These are phyloP conservation scores for Didymosphaeria variabile DNA, from an alignment of 2,329 filamentous ascomycete species.

Conservation along the genomic window DNA sequence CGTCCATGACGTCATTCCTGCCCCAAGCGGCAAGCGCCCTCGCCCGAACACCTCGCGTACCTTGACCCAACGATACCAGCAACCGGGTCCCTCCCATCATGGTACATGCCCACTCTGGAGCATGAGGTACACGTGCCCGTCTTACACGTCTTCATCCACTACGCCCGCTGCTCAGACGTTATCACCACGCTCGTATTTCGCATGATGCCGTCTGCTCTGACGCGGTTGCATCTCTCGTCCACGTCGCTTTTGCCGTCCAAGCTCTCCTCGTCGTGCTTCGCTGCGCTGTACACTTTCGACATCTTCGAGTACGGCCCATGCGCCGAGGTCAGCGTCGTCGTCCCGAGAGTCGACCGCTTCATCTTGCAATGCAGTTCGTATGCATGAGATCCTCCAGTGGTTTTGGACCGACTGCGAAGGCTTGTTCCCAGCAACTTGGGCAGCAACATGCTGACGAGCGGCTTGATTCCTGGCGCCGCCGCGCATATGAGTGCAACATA, in stretches of 20 bases:
- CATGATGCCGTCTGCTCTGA: neutral
- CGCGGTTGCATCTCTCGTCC: neutral
- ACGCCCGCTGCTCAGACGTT: neutral
- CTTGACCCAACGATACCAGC: no score
- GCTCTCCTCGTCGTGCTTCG: slow-evolving; percentile 8
- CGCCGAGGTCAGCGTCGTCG: neutral
- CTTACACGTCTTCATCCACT: neutral
- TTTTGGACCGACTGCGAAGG: slow-evolving; percentile 18
- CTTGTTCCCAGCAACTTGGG: slow-evolving; percentile 31
- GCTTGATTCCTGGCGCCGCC: slow-evolving; percentile 32
- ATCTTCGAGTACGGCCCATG: slow-evolving; percentile 11
- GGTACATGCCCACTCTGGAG: neutral
- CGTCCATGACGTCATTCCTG: neutral
- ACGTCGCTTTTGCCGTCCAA: slow-evolving; percentile 10
- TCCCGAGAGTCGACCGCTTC: neutral
- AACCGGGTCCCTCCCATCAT: neutral
- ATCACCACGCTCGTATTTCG: slow-evolving; percentile 2
- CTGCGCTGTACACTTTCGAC: slow-evolving; percentile 1
- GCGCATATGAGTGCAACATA: slow-evolving; percentile 34
- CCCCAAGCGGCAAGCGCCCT: neutral
- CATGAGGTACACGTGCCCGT: no score
- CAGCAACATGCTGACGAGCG: slow-evolving; percentile 26
- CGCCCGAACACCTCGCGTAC: no score
- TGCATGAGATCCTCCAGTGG: neutral
- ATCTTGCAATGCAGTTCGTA: slow-evolving; percentile 2